Evolutionary conservation across 1,139 yeast species (phyloP).

Genomic region (Kodamaea ohmeri): DNA sequence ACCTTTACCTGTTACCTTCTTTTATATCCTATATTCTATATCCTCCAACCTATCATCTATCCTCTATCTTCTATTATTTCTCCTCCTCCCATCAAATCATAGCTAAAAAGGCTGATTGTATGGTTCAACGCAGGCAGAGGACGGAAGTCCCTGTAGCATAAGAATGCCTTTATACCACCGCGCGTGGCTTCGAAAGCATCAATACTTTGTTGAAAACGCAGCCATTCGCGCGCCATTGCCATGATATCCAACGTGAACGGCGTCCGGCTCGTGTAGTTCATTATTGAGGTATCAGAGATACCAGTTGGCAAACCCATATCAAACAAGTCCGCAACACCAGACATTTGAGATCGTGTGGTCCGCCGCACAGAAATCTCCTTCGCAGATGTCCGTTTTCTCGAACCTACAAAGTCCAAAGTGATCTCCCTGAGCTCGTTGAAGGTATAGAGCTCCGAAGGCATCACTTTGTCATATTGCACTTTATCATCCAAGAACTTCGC

Average conservation of each 20-base stretch:
- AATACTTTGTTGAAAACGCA: slow-evolving; percentile 29
- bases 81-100: neutral
- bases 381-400: slow-evolving; percentile 22
- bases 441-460: slow-evolving; percentile 2
- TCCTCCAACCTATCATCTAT: neutral
- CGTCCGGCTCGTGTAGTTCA: slow-evolving; percentile 15
- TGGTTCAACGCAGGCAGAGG: neutral
- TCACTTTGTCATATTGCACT: neutral
- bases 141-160: slow-evolving; percentile 40
- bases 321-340: slow-evolving; percentile 5
- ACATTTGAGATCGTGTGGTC: slow-evolving; percentile 14
- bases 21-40: neutral
- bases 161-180: slow-evolving; percentile 27
- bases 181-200: slow-evolving; percentile 25
- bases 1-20: no score
- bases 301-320: slow-evolving; percentile 12
- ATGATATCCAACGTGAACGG: slow-evolving; percentile 29
- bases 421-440: slow-evolving; percentile 14
- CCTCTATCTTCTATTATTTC: neutral
- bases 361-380: slow-evolving; percentile 17
- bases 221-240: slow-evolving; percentile 38
- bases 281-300: slow-evolving; percentile 21
- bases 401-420: slow-evolving; percentile 17
- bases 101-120: neutral
- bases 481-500: slow-evolving; percentile 19